phyloP scores from a whole-genome alignment of 257 asterid genomes.

The Solanum pennellii region DNA sequence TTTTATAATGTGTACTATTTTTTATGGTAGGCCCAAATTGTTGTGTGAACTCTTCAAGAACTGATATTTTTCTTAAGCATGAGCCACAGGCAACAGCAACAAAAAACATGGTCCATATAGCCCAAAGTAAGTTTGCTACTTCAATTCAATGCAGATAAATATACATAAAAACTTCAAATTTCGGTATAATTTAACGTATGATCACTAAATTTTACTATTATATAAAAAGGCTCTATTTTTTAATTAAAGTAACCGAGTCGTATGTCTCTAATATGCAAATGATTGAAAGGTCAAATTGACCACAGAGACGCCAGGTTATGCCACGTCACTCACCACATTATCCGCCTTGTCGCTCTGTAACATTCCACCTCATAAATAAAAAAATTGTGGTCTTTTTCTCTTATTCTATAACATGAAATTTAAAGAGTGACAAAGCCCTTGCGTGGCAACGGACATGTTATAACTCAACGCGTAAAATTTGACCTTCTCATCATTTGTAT shows the following conservation, averaged over 20 bases:
- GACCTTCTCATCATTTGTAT: background rate
- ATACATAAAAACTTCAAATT: background rate
- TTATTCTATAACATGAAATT: background rate
- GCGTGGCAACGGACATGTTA: background rate
- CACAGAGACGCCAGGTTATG: background rate
- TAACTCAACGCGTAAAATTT: background rate
- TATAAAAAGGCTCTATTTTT: background rate
- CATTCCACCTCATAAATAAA: background rate
- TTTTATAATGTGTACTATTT: background rate
- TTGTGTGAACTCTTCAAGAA: conserved; percentile 43
- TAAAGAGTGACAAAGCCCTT: background rate
- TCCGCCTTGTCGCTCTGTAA: background rate
- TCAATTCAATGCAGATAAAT: background rate
- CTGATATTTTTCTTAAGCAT: conserved; percentile 18
- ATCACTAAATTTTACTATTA: background rate
- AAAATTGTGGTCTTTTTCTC: background rate
- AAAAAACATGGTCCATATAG: conserved; percentile 62
- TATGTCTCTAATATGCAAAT: background rate
- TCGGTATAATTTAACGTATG: background rate
- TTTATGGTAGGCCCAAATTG: conserved; percentile 49
- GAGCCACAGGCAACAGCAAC: conserved; percentile 63
- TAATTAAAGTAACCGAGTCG: background rate
- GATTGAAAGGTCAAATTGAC: background rate
- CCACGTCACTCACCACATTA: background rate
- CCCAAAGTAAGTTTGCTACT: conserved; percentile 45